Base-by-base conservation (phyloP, 768 basidiomycete genomes). In the Russula compacta region DNA sequence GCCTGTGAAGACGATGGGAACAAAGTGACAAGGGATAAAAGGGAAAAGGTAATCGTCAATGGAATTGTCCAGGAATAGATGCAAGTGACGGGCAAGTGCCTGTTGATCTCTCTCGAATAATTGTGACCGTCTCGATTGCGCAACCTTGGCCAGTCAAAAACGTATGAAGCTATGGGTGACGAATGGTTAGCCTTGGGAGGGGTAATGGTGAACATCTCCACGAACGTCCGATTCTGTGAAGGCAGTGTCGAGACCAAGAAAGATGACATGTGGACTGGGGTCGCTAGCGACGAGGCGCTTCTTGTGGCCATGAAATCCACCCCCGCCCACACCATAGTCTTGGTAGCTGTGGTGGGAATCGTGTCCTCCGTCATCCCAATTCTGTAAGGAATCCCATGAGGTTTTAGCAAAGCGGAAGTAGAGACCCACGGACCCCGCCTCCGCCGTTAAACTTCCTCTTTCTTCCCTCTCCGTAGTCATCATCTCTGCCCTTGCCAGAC, bases 81-180 rank as follows among this genome's bases (percentile, higher is more conserved):
- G 72, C 85, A 84, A 84, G 80, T 83, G 87, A 87, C 78, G 77
- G 86, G 84, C 81, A 89, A 89, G 83, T 86, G 86, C 94, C 94
- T 83, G 95, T 87, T 82, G 84, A 81, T 84, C 89, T 89, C 73
- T 98, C 95, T 80, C 90, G 86, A 73, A 98, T 95, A 68, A 98
- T 95, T 69, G 93, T 98, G 69, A 91, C 89, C 60, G 87, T 87
- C 76, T 92, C 89, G 69, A 90, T 78, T 71, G 77, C 82, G 77
- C 84, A 91, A 56, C 85, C 84, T 69, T 86, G 78, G 63, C 81
- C 81, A 67, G 80, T 76, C 67, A 92, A 83, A 74, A 84, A 89
- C 63, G 84, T 82, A 77, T 90, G 86, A 70, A 93, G 81, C 91
- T 92, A 76, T 68, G 68, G 11, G 65, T 69, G 71, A 64, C 36